Conservation (phyloP, 2,329 filamentous ascomycete species). For the Coniosporium tulheliwenetii region DNA sequence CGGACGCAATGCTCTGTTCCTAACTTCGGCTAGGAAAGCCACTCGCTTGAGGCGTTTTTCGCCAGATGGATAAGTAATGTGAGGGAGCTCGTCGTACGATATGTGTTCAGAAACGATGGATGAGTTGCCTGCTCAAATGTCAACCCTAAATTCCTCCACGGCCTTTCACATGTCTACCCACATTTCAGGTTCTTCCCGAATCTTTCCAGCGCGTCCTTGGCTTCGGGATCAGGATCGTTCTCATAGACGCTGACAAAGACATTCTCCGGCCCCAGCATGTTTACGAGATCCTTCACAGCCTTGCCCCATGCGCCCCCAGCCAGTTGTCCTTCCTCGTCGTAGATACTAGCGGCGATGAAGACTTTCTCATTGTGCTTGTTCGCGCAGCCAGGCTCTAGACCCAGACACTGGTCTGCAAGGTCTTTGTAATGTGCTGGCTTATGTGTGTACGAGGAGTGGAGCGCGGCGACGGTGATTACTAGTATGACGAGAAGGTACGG, state of each 20-base stretch:
- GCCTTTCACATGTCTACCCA: constrained; percentile 12
- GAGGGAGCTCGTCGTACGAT: constrained; percentile 39
- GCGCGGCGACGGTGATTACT: constrained; percentile 27
- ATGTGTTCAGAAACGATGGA: constrained; percentile 45
- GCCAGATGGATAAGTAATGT: constrained; percentile 46
- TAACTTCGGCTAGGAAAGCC: constrained; percentile 54
- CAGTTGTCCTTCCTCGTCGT: constrained; percentile 45
- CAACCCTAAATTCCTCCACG: not conserved
- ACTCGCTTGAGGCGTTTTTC: constrained; percentile 54
- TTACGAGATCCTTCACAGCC: constrained; percentile 43
- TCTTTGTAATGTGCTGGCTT: constrained; percentile 36
- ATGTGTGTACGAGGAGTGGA: constrained; percentile 41
- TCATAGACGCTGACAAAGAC: constrained; percentile 61
- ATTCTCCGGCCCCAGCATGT: constrained; percentile 50
- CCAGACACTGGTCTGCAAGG: constrained; percentile 18
- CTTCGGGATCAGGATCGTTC: constrained; percentile 46
- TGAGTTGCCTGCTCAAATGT: constrained; percentile 17
- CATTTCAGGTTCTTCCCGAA: constrained; percentile 36
- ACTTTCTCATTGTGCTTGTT: constrained; percentile 47
- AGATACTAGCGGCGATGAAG: constrained; percentile 60
- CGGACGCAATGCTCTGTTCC: constrained; percentile 53
- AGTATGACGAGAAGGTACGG: constrained; percentile 11
- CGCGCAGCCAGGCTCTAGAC: constrained; percentile 21
- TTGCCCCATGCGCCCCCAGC: constrained; percentile 49
- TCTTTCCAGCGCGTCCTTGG: constrained; percentile 35